Evolutionary conservation across 495 filamentous ascomycete species (phyloP).

Genomic region (Sphaerosporella brunnea): DNA sequence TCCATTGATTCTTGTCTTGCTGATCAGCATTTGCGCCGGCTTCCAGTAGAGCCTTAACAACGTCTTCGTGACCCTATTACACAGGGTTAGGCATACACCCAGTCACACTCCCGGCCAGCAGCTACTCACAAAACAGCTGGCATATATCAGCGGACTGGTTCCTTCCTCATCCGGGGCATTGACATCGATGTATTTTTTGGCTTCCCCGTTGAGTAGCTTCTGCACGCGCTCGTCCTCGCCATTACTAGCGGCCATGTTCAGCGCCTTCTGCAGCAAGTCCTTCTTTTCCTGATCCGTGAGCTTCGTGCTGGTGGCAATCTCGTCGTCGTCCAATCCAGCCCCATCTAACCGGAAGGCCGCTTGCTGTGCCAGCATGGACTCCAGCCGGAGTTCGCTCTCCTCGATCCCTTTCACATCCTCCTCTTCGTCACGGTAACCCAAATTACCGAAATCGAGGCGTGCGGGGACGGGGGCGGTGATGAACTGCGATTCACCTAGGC

Average conservation of each 20-base stretch:
- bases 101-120: no score
- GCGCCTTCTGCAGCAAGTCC: constrained; percentile 59
- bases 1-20: constrained; percentile 94
- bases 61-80: constrained; percentile 85
- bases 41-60: constrained; percentile 66
- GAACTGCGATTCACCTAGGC: constrained; percentile 79
- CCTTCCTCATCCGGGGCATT: constrained; percentile 89
- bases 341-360: constrained; percentile 62
- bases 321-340: constrained; percentile 52
- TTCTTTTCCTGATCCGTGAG: constrained; percentile 61
- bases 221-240: constrained; percentile 70
- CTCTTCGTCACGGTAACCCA: constrained; percentile 53
- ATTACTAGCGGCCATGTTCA: constrained; percentile 95
- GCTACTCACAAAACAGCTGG: constrained; percentile 88
- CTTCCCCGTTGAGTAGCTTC: constrained; percentile 57
- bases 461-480: constrained; percentile 68
- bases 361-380: constrained; percentile 92
- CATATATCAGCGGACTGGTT: constrained; percentile 87
- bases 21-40: constrained; percentile 82
- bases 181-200: constrained; percentile 63
- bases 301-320: constrained; percentile 52
- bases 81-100: no score
- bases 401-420: constrained; percentile 48
- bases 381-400: constrained; percentile 70
- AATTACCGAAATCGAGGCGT: constrained; percentile 51